Percentiles rank a stretch among this genome's conserved stretches.
Conservation (phyloP, 768 basidiomycete species). For the Ramaria sp. region DNA sequence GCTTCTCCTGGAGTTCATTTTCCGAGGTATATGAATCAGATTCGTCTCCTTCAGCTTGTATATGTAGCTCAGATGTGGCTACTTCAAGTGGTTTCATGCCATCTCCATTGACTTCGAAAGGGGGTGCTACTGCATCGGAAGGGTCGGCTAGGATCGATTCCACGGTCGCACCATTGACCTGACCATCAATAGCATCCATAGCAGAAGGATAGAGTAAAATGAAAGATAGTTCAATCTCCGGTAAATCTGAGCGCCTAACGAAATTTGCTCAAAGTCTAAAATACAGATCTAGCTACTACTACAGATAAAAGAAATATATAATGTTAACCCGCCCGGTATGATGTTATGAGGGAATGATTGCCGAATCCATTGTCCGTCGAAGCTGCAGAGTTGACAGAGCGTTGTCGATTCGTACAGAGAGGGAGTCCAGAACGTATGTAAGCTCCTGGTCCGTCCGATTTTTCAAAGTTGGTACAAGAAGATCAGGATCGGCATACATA, state of each 20-base stretch:
- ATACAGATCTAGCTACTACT: neutral
- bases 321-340: neutral
- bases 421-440: constrained; percentile 61
- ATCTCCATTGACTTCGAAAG: neutral
- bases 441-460: constrained; percentile 67
- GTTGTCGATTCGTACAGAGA: constrained; percentile 70
- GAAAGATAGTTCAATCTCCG: neutral
- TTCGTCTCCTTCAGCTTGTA: neutral
- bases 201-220: neutral
- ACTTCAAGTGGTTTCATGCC: no score
- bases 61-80: neutral
- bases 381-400: constrained; percentile 26
- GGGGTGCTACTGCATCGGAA: neutral
- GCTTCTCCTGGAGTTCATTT: neutral
- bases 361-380: neutral
- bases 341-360: neutral
- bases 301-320: neutral
- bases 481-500: constrained; percentile 48
- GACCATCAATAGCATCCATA: neutral
- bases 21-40: neutral
- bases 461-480: constrained; percentile 56
- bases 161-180: neutral
- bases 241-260: neutral
- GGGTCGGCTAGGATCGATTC: neutral
- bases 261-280: neutral